A percentile compares a stretch with the other conserved stretches of the same genome.
Evolutionary conservation across 169 alveolate species (phyloP).

Genomic region (Cryptosporidium canis): DNA sequence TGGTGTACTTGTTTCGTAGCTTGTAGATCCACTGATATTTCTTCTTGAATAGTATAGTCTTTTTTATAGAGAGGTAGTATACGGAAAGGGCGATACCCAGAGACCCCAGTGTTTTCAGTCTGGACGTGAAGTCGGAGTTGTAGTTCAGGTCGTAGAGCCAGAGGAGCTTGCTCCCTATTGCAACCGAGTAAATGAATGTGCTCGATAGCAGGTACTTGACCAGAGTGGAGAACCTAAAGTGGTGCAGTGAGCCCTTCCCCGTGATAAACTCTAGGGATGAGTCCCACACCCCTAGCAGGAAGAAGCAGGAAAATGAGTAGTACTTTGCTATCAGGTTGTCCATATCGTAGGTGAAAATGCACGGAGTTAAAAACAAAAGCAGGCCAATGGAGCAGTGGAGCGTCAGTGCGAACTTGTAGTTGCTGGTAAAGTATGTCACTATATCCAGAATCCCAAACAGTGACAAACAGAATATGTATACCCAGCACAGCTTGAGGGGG

Average conservation of each 20-base stretch:
- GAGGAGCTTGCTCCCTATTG: slow-evolving; percentile 51
- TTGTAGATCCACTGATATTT: slow-evolving; percentile 30
- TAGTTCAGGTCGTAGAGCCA: slow-evolving; percentile 47
- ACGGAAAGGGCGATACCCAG: slow-evolving; percentile 26
- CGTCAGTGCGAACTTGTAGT: slow-evolving; percentile 2
- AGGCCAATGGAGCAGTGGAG: slow-evolving; percentile 4
- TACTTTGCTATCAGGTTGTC: slow-evolving; percentile 1
- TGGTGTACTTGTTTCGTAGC: background rate
- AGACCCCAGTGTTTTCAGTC: slow-evolving; percentile 31
- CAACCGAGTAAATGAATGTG: slow-evolving; percentile 20
- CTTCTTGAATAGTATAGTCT: slow-evolving; percentile 34
- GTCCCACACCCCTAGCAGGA: slow-evolving; percentile 63
- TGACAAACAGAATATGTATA: slow-evolving; percentile 4
- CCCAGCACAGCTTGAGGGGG: slow-evolving; percentile 36
- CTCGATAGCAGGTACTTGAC: background rate
- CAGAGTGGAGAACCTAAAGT: slow-evolving; percentile 30
- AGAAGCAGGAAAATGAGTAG: slow-evolving; percentile 46
- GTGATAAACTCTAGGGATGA: slow-evolving; percentile 65
- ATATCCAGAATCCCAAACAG: slow-evolving; percentile 26
- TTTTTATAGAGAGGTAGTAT: slow-evolving; percentile 32
- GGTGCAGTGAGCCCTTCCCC: slow-evolving; percentile 50
- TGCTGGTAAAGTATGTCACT: background rate
- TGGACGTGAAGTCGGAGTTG: slow-evolving; percentile 36
- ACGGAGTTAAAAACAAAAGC: background rate
- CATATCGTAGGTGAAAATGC: slow-evolving; percentile 31